A percentile compares a stretch with the other conserved stretches of the same genome.
Conservation (phyloP, 1,139 yeast species). For the Blastobotrys arbuscula region DNA sequence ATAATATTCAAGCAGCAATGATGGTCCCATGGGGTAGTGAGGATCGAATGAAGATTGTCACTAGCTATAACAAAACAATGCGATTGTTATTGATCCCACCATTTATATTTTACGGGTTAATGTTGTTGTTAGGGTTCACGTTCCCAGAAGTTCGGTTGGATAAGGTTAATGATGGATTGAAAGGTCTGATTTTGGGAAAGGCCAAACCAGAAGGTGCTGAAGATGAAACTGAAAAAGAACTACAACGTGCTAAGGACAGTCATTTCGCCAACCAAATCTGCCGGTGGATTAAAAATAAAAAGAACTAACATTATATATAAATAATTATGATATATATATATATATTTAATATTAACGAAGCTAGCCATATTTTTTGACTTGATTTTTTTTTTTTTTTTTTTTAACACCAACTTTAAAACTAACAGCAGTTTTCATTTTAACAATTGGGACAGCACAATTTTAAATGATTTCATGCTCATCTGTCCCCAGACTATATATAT, state of each 20-base stretch:
- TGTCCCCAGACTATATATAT: too few species aligned
- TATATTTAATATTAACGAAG: neutral
- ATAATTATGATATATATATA: neutral
- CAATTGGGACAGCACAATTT: too few species aligned
- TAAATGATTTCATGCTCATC: too few species aligned
- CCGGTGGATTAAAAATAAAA: neutral
- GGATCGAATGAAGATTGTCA: conserved; percentile 13
- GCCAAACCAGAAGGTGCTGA: neutral
- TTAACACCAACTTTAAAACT: too few species aligned
- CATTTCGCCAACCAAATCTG: conserved; percentile 8
- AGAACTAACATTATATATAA: neutral
- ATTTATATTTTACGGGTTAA: conserved; percentile 12
- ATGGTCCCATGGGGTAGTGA: conserved; percentile 12
- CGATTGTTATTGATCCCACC: conserved; percentile 16
- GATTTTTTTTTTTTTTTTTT: too few species aligned
- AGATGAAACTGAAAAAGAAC: conserved; percentile 1
- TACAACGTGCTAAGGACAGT: conserved; percentile 33
- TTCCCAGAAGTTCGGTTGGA: conserved; percentile 13
- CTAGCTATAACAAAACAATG: conserved; percentile 14
- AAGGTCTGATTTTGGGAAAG: conserved; percentile 7
- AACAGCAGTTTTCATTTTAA: too few species aligned
- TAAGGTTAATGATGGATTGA: conserved; percentile 9
- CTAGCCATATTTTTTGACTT: neutral
- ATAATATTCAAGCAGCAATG: conserved; percentile 14
- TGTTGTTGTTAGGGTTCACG: conserved; percentile 13